Conservation (phyloP, 345 rosid genomes). For the Litchi chinensis region DNA sequence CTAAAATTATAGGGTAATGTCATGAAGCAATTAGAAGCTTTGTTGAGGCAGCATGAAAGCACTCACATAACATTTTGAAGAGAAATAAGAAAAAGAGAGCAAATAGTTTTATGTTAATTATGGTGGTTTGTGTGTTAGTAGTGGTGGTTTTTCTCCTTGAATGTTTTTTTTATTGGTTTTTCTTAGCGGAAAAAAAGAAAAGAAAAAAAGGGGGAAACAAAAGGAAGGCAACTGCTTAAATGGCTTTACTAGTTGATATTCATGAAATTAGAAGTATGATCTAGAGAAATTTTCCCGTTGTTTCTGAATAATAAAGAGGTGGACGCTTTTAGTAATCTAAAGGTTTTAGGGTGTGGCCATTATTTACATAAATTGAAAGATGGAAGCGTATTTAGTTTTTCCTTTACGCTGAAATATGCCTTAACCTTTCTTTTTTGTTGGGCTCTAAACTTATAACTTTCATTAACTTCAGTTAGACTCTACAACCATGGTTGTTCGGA, state of each 20-base stretch:
- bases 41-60: not conserved
- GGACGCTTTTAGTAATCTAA: not conserved
- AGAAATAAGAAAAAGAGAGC: not conserved
- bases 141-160: not conserved
- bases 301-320: not conserved
- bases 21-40: not conserved
- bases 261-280: not conserved
- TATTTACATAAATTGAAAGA: not conserved
- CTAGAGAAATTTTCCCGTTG: not conserved
- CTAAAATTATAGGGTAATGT: not conserved
- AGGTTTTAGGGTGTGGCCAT: not conserved
- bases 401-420: not conserved
- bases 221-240: not conserved
- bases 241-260: not conserved
- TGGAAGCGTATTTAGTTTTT: not conserved
- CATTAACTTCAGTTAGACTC: too few species aligned
- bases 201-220: too few species aligned
- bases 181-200: not conserved
- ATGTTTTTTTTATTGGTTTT: not conserved
- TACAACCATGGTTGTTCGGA: too few species aligned
- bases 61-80: not conserved
- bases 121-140: not conserved
- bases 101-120: not conserved
- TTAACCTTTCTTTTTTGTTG: not conserved
- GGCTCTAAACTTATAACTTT: too few species aligned